Evolutionary conservation across 371 early-diverging fungal species (phyloP), one percentile per base, ranked within the genome.

Genomic region (Apophysomyces elegans): DNA sequence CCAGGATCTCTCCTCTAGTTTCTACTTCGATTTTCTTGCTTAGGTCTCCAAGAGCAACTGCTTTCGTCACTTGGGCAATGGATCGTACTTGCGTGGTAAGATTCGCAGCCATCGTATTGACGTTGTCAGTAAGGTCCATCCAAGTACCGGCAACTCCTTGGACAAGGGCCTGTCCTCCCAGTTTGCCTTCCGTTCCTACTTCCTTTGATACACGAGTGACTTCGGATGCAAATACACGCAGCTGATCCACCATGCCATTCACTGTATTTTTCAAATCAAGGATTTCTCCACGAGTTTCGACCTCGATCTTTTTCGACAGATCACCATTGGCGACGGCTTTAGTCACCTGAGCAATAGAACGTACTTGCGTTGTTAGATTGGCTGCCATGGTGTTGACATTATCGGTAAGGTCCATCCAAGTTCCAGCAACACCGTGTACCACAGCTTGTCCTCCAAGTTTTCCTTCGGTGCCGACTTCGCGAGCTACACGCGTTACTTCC

Each of bases 51-150:
- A 68, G 46, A 14, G 68, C 74, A 9, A 66, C 65, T 2, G 81
- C 81, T 36, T 75, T 81, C 0, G 77, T 76, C 11, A 81, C 81
- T 21, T 59, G 59, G 6, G 81, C 78, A 54, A 81, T 81, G 12
- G 74, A 71, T 7, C 72, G 64, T 1, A 72, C 73, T 63, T 72
- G 73, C 13, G 12, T 46, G 3, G 73, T 72, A 5, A 72, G 38
- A 56, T 72, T 72, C 18, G 66, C 66, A 37, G 73, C 68, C 68
- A 72, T 66, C 7, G 61, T 64, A 37, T 69, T 69, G 7, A 69
- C 69, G 26, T 69, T 69, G 36, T 64, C 67, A 46, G 64, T 73
- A 50, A 61, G 65, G 63, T 71, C 79, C 38, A 66, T 71, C 73
- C 75, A 78, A 1, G 70, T 73, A 43, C 75, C 75, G 45, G 39